A percentile compares a stretch with the other conserved stretches of the same genome.
phyloP scores from a whole-genome alignment of 2,329 filamentous ascomycete genomes.

The Claviceps capensis region DNA sequence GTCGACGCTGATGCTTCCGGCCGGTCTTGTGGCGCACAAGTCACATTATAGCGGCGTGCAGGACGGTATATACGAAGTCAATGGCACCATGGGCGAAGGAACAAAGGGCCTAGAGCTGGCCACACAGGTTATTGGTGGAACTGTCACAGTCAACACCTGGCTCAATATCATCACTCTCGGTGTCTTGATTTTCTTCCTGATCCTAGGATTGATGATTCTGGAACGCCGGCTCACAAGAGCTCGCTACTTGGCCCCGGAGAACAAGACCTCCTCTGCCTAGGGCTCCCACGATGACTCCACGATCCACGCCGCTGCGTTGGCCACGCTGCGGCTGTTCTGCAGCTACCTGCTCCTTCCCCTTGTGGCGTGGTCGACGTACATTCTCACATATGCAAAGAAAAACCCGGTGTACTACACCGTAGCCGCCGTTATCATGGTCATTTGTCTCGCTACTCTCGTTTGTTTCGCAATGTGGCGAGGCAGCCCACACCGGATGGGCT shows the following conservation, averaged over 20 bases:
- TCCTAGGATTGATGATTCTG: constrained; percentile 41
- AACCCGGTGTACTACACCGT: constrained; percentile 14
- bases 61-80: constrained; percentile 51
- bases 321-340: constrained; percentile 53
- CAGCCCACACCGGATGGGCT: constrained; percentile 15
- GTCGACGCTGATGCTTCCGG: constrained; percentile 41
- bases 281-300: neutral
- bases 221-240: constrained; percentile 12
- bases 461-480: constrained; percentile 16
- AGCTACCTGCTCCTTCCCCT: constrained; percentile 65
- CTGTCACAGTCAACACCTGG: constrained; percentile 50
- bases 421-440: constrained; percentile 19
- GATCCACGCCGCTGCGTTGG: constrained; percentile 18
- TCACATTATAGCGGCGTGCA: constrained; percentile 16
- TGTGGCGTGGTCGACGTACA: constrained; percentile 58
- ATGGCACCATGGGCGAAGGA: constrained; percentile 42
- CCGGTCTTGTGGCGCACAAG: constrained; percentile 13
- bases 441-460: constrained; percentile 12
- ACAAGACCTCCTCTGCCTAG: neutral
- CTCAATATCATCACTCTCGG: constrained; percentile 53
- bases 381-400: constrained; percentile 29
- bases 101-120: constrained; percentile 47
- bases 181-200: constrained; percentile 39
- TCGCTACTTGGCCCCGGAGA: neutral
- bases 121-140: constrained; percentile 54